These are phyloP conservation scores for Gaillardinia entomophila DNA, from an alignment of 805 yeast species.

Conservation along the genomic window DNA sequence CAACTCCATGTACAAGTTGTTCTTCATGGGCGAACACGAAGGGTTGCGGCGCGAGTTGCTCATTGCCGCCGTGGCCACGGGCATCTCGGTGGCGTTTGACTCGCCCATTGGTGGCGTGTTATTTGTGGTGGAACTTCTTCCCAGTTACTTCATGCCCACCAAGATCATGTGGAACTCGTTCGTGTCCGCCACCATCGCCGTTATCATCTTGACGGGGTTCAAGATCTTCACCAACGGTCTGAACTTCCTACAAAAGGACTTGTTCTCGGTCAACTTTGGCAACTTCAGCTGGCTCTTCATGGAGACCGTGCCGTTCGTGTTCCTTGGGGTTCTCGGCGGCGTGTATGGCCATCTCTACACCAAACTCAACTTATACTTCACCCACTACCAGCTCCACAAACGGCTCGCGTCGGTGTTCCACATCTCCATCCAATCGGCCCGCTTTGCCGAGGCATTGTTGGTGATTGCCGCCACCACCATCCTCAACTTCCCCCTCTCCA, in stretches of 20 bases:
- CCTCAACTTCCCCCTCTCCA: conserved; percentile 48
- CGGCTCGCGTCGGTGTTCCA: conserved; percentile 15
- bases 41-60: conserved; percentile 61
- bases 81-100: conserved; percentile 78
- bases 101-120: conserved; percentile 87
- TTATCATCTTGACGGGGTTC: conserved; percentile 47
- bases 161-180: conserved; percentile 79
- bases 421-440: conserved; percentile 13
- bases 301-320: conserved; percentile 68
- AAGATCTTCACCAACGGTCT: conserved; percentile 34
- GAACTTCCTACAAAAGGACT: conserved; percentile 40
- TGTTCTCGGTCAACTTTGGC: conserved; percentile 59
- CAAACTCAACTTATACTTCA: conserved; percentile 34
- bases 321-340: conserved; percentile 70
- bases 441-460: conserved; percentile 42
- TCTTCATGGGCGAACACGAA: conserved; percentile 37
- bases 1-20: conserved; percentile 29
- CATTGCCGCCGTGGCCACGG: conserved; percentile 76
- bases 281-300: conserved; percentile 67
- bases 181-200: conserved; percentile 70
- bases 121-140: conserved; percentile 65
- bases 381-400: conserved; percentile 8
- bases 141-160: conserved; percentile 57
- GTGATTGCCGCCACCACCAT: conserved; percentile 49
- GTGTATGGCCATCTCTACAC: conserved; percentile 52